These are phyloP conservation scores for Gryganskiella cystojenkinii DNA, from an alignment of 192 early-diverging fungal species.

Conservation along the genomic window DNA sequence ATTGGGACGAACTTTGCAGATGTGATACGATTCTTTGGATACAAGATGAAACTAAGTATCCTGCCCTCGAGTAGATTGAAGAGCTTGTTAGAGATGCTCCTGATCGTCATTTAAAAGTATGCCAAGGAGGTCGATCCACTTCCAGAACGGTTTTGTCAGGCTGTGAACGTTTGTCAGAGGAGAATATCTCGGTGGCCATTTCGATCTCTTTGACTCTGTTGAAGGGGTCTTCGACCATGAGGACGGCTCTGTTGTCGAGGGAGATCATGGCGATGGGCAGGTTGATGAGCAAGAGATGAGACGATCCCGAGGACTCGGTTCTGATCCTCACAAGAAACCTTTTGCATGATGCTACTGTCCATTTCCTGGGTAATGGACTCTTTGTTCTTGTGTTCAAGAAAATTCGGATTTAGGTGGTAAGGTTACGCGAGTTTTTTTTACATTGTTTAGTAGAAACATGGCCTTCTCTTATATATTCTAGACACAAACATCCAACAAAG, in stretches of 20 bases:
- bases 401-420: too few species aligned
- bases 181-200: slow-evolving; percentile 65
- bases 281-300: slow-evolving; percentile 61
- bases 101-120: slow-evolving; percentile 69
- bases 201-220: slow-evolving; percentile 62
- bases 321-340: slow-evolving; percentile 61
- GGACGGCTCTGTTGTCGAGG: slow-evolving; percentile 63
- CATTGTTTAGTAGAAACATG: neutral
- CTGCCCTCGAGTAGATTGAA: slow-evolving; percentile 60
- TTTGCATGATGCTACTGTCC: slow-evolving; percentile 61
- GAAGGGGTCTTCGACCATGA: slow-evolving; percentile 63
- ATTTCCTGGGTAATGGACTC: slow-evolving; percentile 65
- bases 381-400: slow-evolving; percentile 73
- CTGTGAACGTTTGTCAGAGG: slow-evolving; percentile 54
- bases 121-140: slow-evolving; percentile 38
- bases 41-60: slow-evolving; percentile 55
- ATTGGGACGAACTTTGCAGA: slow-evolving; percentile 63
- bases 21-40: slow-evolving; percentile 63
- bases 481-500: slow-evolving; percentile 24
- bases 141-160: slow-evolving; percentile 21
- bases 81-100: slow-evolving; percentile 63
- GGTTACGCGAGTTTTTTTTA: neutral
- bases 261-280: slow-evolving; percentile 67
- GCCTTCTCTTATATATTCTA: neutral
- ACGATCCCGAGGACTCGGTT: slow-evolving; percentile 55